Evolutionary conservation across 2,329 filamentous ascomycete species (phyloP).

Genomic region (Teratosphaeria zuluensis): DNA sequence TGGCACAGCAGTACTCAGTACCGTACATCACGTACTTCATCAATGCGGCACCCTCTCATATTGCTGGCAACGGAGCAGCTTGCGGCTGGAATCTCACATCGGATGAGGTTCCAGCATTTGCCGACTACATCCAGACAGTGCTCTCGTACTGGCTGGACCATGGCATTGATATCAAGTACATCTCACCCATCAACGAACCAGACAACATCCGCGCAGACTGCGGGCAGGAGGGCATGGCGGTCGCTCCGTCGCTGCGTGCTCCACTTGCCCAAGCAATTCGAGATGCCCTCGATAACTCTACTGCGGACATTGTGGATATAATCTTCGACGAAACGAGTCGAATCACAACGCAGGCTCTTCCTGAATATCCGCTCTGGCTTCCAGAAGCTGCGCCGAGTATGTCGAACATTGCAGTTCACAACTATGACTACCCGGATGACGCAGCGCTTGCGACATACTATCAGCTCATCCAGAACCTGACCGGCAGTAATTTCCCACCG

Average conservation of each 20-base stretch:
- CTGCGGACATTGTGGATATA: slow-evolving; percentile 4
- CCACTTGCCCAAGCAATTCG: slow-evolving; percentile 1
- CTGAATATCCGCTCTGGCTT: slow-evolving; percentile 8
- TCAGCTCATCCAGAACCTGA: slow-evolving; percentile 2
- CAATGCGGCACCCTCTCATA: slow-evolving; percentile 9
- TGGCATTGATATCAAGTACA: slow-evolving; percentile 8
- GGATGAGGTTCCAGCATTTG: slow-evolving; percentile 4
- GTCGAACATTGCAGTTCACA: slow-evolving; percentile 7
- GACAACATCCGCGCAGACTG: slow-evolving; percentile 8
- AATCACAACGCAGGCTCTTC: slow-evolving; percentile 4
- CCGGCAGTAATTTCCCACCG: slow-evolving; percentile 1
- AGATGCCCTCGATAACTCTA: slow-evolving; percentile 1
- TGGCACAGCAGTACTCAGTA: slow-evolving; percentile 6
- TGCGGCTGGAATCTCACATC: slow-evolving; percentile 10
- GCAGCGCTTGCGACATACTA: slow-evolving; percentile 3
- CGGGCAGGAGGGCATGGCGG: slow-evolving; percentile 9
- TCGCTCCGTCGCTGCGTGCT: slow-evolving; percentile 3
- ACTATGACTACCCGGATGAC: slow-evolving; percentile 9
- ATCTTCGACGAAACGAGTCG: slow-evolving; percentile 10
- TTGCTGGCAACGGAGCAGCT: slow-evolving; percentile 6
- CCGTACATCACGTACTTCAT: slow-evolving; percentile 10
- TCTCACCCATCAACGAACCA: slow-evolving; percentile 9
- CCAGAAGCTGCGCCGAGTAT: neutral
- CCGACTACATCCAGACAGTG: slow-evolving; percentile 7
- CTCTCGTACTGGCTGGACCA: slow-evolving; percentile 6